Evolutionary conservation across 257 asterid genomes (phyloP).

Genomic region (Ocimum tenuiflorum): DNA sequence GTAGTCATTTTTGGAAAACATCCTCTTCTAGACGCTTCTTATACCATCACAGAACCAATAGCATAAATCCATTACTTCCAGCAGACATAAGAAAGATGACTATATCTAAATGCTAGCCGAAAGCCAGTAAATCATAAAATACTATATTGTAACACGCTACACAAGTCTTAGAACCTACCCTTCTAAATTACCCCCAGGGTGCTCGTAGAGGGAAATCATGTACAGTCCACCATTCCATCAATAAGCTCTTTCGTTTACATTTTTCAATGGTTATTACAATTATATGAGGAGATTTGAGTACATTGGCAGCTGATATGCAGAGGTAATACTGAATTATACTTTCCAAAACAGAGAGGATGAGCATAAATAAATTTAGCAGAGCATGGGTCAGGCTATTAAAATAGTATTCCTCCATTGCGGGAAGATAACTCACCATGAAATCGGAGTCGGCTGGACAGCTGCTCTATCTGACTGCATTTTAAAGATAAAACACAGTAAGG

Average conservation of each 20-base stretch:
- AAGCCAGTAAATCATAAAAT: not conserved
- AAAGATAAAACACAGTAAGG: conserved; percentile 17
- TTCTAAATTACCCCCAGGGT: not conserved
- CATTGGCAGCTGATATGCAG: not conserved
- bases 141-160: not conserved
- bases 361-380: conserved; percentile 3
- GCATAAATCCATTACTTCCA: not conserved
- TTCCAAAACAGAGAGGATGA: not conserved
- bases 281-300: not conserved
- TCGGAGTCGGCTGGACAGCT: conserved; percentile 65
- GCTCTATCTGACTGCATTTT: conserved; percentile 70
- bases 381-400: not conserved
- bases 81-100: not conserved
- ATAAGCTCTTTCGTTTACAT: not conserved
- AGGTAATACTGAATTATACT: not conserved
- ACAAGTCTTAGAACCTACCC: not conserved
- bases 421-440: conserved; percentile 58
- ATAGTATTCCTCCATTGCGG: not conserved
- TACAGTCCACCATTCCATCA: not conserved
- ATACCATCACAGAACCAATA: not conserved
- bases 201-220: not conserved
- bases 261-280: not conserved
- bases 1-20: not conserved
- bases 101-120: not conserved
- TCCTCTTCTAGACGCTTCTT: conserved; percentile 8